phyloP scores from a whole-genome alignment of 257 asterid genomes.

The Solanum ossicruentum region DNA sequence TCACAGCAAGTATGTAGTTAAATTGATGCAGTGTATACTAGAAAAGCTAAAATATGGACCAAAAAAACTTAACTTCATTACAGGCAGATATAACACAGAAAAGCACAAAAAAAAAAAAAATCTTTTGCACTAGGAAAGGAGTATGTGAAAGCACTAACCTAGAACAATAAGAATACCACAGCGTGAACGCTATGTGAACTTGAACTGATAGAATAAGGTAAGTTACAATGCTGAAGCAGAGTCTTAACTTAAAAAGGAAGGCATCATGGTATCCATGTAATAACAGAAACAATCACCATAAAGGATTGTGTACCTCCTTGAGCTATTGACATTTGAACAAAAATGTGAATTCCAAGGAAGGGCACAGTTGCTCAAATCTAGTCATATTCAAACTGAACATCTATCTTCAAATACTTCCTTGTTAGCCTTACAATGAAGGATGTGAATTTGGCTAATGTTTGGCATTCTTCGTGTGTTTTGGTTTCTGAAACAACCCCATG shows the following conservation, averaged over 20 bases:
- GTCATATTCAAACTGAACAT: conserved; percentile 66
- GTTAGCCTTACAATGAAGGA: conserved; percentile 58
- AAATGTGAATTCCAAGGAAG: neutral
- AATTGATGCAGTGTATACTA: neutral
- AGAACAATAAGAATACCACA: neutral
- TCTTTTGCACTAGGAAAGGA: neutral
- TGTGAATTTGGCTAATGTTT: conserved; percentile 57
- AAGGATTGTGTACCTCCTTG: conserved; percentile 4
- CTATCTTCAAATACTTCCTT: conserved; percentile 64
- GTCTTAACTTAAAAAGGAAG: neutral
- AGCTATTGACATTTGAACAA: neutral
- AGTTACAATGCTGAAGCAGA: neutral
- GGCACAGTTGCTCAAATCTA: conserved; percentile 11
- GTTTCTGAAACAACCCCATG: conserved; percentile 82
- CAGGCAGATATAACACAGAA: neutral
- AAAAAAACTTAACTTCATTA: neutral
- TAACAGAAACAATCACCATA: neutral
- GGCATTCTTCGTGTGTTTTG: conserved; percentile 81
- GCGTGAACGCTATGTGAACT: neutral
- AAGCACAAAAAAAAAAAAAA: neutral
- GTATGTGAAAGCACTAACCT: neutral
- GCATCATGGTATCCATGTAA: neutral
- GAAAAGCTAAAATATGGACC: neutral
- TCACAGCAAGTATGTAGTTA: neutral
- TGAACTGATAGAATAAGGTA: neutral